Conservation (phyloP, 2,329 filamentous ascomycete genomes). For the Lachnellula subtilissima region DNA sequence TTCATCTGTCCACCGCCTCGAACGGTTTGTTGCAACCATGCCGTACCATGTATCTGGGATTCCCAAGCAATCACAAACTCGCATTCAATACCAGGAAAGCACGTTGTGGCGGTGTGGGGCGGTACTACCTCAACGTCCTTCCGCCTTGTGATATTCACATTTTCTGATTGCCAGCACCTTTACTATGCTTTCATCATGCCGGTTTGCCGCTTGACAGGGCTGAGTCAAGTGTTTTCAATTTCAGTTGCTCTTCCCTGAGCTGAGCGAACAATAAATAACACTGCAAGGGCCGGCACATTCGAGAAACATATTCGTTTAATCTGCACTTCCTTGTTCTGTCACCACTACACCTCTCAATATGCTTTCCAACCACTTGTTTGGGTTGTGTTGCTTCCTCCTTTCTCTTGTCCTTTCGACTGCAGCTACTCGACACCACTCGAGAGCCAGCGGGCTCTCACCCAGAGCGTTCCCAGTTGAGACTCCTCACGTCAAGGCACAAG, state of each 20-base stretch:
- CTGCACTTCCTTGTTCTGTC: no score
- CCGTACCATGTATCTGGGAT: neutral
- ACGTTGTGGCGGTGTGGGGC: neutral
- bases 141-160: no score
- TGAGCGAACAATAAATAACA: no score
- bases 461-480: no score
- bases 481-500: no score
- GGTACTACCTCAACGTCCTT: neutral
- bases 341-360: neutral
- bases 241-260: no score
- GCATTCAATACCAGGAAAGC: neutral
- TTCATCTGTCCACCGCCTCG: neutral
- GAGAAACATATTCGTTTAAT: no score
- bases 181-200: no score
- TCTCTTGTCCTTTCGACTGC: neutral
- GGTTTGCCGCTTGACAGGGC: no score
- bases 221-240: no score
- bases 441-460: neutral
- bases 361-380: neutral
- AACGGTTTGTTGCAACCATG: neutral
- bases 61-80: neutral
- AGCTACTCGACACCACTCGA: neutral
- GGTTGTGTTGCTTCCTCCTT: neutral
- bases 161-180: no score
- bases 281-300: no score